phyloP scores from a whole-genome alignment of 768 basidiomycete species.

The Phanerodontia chrysosporium region DNA sequence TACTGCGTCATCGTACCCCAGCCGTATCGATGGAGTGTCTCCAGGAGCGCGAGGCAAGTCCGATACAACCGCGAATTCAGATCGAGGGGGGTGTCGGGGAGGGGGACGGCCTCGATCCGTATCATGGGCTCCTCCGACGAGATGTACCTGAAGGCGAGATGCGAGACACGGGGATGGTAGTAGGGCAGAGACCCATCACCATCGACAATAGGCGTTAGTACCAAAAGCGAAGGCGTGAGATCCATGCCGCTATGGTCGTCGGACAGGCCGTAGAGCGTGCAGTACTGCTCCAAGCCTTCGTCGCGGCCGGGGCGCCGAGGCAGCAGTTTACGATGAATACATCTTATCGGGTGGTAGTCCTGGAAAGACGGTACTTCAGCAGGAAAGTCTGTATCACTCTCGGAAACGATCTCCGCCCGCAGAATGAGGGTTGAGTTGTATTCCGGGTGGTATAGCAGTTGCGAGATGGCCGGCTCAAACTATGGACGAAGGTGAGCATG shows the following conservation, averaged over 20 bases:
- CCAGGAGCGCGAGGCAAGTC: conserved; percentile 76
- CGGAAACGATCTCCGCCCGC: conserved; percentile 65
- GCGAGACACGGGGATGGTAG: conserved; percentile 81
- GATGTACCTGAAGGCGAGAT: conserved; percentile 80
- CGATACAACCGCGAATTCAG: conserved; percentile 67
- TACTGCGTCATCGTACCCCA: conserved; percentile 81
- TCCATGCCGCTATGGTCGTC: not conserved
- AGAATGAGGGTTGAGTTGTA: conserved; percentile 90
- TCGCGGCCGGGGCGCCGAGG: conserved; percentile 80
- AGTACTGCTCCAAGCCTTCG: conserved; percentile 66
- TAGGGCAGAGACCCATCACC: conserved; percentile 61
- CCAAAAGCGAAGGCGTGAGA: conserved; percentile 32
- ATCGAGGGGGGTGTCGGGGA: conserved; percentile 43
- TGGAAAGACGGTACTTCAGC: conserved; percentile 33
- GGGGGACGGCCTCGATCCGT: conserved; percentile 56
- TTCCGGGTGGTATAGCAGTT: conserved; percentile 84
- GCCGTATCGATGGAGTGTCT: conserved; percentile 83
- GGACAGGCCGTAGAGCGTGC: conserved; percentile 54
- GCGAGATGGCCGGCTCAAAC: conserved; percentile 71
- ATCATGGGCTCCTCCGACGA: conserved; percentile 27
- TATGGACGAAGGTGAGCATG: conserved; percentile 23
- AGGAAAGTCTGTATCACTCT: conserved; percentile 28
- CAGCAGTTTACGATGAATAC: conserved; percentile 64
- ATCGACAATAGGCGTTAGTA: conserved; percentile 56
- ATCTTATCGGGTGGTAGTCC: conserved; percentile 39